Percentiles rank a stretch among this genome's conserved stretches.
These are phyloP conservation scores for Monilinia polystroma DNA, from an alignment of 2,329 filamentous ascomycete species.

Conservation along the genomic window DNA sequence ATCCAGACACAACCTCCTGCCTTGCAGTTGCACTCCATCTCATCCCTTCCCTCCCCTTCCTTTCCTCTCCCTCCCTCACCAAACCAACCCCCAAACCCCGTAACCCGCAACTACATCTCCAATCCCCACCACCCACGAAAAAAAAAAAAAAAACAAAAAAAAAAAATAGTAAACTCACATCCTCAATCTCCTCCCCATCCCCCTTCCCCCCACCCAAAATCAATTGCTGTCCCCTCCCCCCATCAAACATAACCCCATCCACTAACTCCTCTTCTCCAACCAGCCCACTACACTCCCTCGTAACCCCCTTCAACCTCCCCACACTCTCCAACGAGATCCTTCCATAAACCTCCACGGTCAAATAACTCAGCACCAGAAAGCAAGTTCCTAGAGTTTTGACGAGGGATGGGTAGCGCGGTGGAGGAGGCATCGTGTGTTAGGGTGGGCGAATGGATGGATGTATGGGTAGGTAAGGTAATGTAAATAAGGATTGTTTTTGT, in stretches of 20 bases:
- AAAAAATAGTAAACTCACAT: slow-evolving; percentile 10
- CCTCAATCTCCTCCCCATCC: slow-evolving; percentile 9
- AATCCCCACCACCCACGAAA: neutral
- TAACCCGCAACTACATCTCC: neutral
- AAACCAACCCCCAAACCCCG: neutral
- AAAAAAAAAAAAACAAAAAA: neutral
- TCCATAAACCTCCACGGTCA: neutral
- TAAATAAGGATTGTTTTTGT: neutral
- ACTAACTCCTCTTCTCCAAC: neutral
- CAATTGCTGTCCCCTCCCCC: neutral
- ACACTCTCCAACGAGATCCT: slow-evolving; percentile 11
- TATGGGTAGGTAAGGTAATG: no score
- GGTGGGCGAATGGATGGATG: no score
- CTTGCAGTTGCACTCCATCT: neutral
- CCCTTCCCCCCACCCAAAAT: slow-evolving; percentile 15
- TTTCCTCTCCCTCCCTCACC: neutral
- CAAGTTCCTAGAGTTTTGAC: neutral
- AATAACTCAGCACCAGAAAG: neutral
- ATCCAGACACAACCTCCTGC: neutral
- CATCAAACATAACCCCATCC: neutral
- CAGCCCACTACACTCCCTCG: slow-evolving; percentile 6
- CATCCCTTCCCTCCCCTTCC: neutral
- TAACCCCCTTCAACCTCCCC: slow-evolving; percentile 2
- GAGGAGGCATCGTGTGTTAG: neutral
- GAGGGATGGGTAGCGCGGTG: neutral